phyloP scores from a whole-genome alignment of 2,329 filamentous ascomycete species.

The Diaporthe batatas region DNA sequence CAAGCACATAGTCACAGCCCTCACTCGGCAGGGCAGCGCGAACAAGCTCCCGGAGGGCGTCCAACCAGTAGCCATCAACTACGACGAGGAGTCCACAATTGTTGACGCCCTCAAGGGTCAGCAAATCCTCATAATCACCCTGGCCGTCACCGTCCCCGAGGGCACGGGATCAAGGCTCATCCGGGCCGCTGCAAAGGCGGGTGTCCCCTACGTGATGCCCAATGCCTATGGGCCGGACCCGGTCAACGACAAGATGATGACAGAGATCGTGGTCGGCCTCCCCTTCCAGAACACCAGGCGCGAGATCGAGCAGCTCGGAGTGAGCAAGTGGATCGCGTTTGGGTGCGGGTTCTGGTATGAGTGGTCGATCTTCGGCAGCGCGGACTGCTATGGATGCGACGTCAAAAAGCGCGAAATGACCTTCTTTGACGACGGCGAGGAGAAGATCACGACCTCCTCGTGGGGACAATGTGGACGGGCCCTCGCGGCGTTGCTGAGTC shows the following conservation, averaged over 20 bases:
- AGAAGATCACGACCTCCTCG: constrained; percentile 68
- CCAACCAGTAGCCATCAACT: constrained; percentile 58
- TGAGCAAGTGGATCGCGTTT: constrained; percentile 60
- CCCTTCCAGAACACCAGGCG: constrained; percentile 48
- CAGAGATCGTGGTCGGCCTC: constrained; percentile 52
- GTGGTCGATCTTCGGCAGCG: constrained; percentile 56
- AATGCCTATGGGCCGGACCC: constrained; percentile 62
- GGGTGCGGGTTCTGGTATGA: constrained; percentile 67
- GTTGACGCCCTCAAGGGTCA: constrained; percentile 65
- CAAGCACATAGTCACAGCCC: constrained; percentile 65
- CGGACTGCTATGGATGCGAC: constrained; percentile 62
- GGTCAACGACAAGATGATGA: constrained; percentile 53
- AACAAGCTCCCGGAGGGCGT: constrained; percentile 60
- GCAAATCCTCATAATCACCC: constrained; percentile 69
- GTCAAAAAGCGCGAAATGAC: constrained; percentile 57
- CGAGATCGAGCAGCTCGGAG: constrained; percentile 56
- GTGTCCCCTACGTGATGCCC: constrained; percentile 68
- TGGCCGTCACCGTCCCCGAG: constrained; percentile 57
- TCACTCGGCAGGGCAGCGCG: constrained; percentile 60
- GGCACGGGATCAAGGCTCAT: constrained; percentile 65
- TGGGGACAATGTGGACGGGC: constrained; percentile 68
- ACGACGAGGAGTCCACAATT: constrained; percentile 58
- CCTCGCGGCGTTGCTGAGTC: constrained; percentile 61
- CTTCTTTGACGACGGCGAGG: constrained; percentile 68
- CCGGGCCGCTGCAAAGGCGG: constrained; percentile 66